Evolutionary conservation across 2,329 filamentous ascomycete genomes (phyloP).

Genomic region (Sarocladium strictum): DNA sequence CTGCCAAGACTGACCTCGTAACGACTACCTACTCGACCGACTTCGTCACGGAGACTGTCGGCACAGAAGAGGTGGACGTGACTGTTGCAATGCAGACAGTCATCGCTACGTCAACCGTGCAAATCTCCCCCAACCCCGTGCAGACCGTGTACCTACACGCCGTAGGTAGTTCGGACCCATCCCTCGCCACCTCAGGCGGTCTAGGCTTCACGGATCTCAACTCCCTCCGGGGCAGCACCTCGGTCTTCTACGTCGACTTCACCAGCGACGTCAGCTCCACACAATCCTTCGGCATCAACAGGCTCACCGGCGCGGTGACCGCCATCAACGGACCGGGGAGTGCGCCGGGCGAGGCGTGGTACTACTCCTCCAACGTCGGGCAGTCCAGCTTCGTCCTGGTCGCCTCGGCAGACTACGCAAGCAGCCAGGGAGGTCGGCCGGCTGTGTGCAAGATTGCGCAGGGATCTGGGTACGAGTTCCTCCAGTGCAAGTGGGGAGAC

Average conservation of each 20-base stretch:
- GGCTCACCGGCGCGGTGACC: not conserved
- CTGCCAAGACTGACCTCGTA: constrained; percentile 8
- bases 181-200: not conserved
- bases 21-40: constrained; percentile 7
- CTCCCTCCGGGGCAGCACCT: not conserved
- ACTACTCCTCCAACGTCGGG: too few relatives aligned
- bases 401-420: not conserved
- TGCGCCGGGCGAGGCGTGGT: not conserved
- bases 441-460: not conserved
- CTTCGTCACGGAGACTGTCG: constrained; percentile 4
- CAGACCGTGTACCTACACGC: not conserved
- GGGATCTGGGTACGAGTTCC: not conserved
- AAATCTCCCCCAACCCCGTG: not conserved
- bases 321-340: not conserved
- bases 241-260: not conserved
- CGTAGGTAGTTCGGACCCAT: not conserved
- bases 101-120: constrained; percentile 5
- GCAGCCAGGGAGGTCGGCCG: not conserved
- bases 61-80: constrained; percentile 5
- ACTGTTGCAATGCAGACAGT: constrained; percentile 9
- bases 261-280: not conserved
- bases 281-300: too few relatives aligned
- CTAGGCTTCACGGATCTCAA: not conserved
- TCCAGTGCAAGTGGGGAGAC: constrained; percentile 4
- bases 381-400: not conserved